Evolutionary conservation across 2,329 filamentous ascomycete species (phyloP).

Genomic region (Fusarium chuoi): DNA sequence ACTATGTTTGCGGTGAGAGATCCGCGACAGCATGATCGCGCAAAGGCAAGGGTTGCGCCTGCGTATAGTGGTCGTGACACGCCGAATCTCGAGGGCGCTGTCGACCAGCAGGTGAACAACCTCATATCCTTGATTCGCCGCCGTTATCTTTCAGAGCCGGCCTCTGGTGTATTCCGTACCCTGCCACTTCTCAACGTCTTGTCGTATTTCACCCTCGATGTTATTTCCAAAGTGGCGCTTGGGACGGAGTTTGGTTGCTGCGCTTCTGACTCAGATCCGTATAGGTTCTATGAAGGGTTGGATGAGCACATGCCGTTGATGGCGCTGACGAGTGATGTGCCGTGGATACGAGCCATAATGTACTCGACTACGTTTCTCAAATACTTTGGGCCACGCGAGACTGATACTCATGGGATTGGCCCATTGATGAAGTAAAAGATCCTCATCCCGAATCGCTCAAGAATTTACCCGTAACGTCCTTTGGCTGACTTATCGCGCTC

Average conservation of each 20-base stretch:
- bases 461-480: too few relatives aligned
- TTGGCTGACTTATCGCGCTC: rapidly evolving
- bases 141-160: neutral
- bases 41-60: neutral
- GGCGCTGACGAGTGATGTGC: neutral
- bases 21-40: neutral
- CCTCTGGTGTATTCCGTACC: rapidly evolving
- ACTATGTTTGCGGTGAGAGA: neutral
- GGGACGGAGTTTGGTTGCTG: neutral
- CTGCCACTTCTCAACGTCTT: neutral
- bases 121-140: neutral
- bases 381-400: neutral
- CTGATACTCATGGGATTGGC: neutral
- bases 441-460: too few relatives aligned
- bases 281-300: neutral
- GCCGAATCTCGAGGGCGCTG: neutral
- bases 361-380: neutral
- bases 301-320: neutral
- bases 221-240: neutral
- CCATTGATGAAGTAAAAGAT: neutral
- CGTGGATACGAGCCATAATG: neutral
- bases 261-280: neutral
- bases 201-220: neutral
- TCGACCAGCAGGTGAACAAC: neutral
- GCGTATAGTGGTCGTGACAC: slow-evolving; percentile 5